These are phyloP conservation scores for Neofusicoccum laricinum DNA, from an alignment of 2,329 filamentous ascomycete genomes.

Conservation along the genomic window DNA sequence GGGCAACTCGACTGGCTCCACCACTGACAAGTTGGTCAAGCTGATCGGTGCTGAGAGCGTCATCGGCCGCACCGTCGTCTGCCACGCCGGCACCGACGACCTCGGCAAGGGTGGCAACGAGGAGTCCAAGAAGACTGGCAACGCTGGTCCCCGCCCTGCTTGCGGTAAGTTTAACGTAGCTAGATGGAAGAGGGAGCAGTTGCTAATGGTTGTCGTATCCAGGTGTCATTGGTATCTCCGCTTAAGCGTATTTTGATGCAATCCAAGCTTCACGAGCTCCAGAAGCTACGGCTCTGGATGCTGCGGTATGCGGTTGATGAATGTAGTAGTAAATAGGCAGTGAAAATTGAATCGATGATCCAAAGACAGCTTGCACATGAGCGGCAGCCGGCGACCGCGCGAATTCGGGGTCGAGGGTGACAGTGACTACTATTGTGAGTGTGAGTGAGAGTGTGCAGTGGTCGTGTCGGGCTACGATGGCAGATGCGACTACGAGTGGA, in stretches of 20 bases:
- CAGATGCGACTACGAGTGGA: neutral
- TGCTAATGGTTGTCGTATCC: slow-evolving; percentile 28
- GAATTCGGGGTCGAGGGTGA: neutral
- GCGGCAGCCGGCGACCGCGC: neutral
- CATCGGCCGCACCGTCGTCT: slow-evolving; percentile 93
- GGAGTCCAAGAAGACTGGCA: slow-evolving; percentile 98
- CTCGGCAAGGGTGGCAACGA: slow-evolving; percentile 88
- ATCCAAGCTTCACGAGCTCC: neutral
- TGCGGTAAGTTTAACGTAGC: slow-evolving; percentile 60
- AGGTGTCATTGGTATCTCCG: slow-evolving; percentile 85
- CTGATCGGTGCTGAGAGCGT: slow-evolving; percentile 94
- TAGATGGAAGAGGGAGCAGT: slow-evolving; percentile 7
- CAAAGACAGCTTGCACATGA: neutral
- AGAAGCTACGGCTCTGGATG: neutral
- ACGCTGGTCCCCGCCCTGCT: slow-evolving; percentile 87
- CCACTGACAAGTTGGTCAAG: slow-evolving; percentile 82
- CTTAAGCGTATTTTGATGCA: slow-evolving; percentile 48
- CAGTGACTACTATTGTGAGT: too few species aligned
- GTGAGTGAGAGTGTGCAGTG: too few species aligned
- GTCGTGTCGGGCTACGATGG: too few species aligned
- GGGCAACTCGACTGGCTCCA: slow-evolving; percentile 81
- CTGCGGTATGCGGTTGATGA: neutral
- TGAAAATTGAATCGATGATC: neutral
- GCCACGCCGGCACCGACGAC: slow-evolving; percentile 94
- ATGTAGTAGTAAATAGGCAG: slow-evolving; percentile 3